These are phyloP conservation scores for Akanthomyces lecanii DNA, from an alignment of 2,329 filamentous ascomycete genomes.

Conservation along the genomic window DNA sequence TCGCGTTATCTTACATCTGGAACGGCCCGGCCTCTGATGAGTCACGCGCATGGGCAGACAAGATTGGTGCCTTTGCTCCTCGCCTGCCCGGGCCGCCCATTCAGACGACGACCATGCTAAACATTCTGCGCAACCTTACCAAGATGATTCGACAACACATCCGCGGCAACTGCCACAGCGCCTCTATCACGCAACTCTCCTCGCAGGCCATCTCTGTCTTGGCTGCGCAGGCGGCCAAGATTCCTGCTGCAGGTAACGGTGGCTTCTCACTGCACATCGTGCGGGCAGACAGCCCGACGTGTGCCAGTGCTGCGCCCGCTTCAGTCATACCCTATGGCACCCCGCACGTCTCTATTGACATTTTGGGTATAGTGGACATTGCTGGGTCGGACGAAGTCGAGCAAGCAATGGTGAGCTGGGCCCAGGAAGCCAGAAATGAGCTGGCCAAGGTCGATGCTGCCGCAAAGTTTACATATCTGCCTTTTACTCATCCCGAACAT, in stretches of 20 bases:
- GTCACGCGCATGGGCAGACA: conserved; percentile 27
- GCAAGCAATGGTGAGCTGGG: conserved; percentile 25
- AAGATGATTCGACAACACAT: conserved; percentile 23
- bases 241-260: conserved; percentile 24
- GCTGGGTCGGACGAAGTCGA: conserved; percentile 23
- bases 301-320: conserved; percentile 15
- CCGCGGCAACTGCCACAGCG: conserved; percentile 22
- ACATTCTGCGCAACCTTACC: conserved; percentile 19
- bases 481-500: conserved; percentile 26
- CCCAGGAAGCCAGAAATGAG: conserved; percentile 21
- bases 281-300: conserved; percentile 10
- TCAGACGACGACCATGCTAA: conserved; percentile 22
- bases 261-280: conserved; percentile 14
- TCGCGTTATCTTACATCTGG: conserved; percentile 31
- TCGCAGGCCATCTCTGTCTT: conserved; percentile 25
- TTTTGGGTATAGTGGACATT: conserved; percentile 25
- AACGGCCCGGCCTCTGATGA: conserved; percentile 28
- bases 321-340: conserved; percentile 29
- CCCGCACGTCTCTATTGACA: conserved; percentile 35
- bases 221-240: conserved; percentile 21
- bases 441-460: conserved; percentile 25
- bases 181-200: conserved; percentile 25
- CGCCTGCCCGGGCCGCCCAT: conserved; percentile 27
- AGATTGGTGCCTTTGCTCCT: conserved; percentile 26
- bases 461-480: conserved; percentile 29